A percentile compares a stretch with the other conserved stretches of the same genome.
phyloP scores from a whole-genome alignment of 2,329 filamentous ascomycete genomes.

The Trichoderma koningiopsis region DNA sequence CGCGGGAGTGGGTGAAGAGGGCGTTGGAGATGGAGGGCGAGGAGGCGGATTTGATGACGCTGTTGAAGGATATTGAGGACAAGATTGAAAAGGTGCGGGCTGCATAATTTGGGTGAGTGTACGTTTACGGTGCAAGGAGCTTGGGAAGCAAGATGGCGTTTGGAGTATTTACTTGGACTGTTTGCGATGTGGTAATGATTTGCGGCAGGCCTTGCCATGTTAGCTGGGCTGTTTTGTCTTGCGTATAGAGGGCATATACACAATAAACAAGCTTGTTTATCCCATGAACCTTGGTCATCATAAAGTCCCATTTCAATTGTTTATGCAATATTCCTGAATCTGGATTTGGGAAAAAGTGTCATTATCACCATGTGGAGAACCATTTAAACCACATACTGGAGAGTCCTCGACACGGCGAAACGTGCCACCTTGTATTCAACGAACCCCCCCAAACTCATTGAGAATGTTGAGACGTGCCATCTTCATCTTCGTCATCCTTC shows the following conservation, averaged over 20 bases:
- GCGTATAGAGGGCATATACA: neutral
- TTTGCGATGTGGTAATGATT: neutral
- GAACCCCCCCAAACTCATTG: too few species aligned
- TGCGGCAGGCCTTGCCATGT: neutral
- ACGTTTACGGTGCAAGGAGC: neutral
- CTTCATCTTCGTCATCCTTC: too few species aligned
- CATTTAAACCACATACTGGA: too few species aligned
- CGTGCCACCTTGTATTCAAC: too few species aligned
- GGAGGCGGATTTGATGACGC: constrained; percentile 62
- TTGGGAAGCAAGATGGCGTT: constrained; percentile 4
- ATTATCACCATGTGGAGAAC: too few species aligned
- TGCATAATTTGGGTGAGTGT: too few species aligned
- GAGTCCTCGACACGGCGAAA: too few species aligned
- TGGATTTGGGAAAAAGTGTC: too few species aligned
- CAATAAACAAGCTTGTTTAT: neutral
- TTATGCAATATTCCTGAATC: too few species aligned
- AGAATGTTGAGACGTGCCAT: too few species aligned
- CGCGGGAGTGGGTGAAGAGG: constrained; percentile 72
- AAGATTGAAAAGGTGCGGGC: constrained; percentile 46
- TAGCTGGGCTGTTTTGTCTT: neutral
- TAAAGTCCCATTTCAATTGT: neutral
- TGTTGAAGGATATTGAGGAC: constrained; percentile 64
- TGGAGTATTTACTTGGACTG: neutral
- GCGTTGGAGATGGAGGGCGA: constrained; percentile 82
- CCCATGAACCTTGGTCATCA: neutral